phyloP scores from a whole-genome alignment of 2,329 filamentous ascomycete species.

The Fusarium buharicum region DNA sequence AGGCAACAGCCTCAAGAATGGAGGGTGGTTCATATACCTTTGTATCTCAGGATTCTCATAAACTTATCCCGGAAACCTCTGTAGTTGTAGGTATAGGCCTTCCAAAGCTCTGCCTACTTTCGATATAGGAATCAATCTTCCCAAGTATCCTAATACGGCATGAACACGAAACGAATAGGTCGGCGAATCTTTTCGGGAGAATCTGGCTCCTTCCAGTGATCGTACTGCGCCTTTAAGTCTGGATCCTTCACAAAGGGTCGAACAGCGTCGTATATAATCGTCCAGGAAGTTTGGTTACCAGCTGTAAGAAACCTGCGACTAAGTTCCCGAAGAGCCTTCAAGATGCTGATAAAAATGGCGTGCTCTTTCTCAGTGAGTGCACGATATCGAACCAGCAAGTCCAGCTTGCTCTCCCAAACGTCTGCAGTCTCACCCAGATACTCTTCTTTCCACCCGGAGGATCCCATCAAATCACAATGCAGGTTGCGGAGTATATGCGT shows the following conservation, averaged over 20 bases:
- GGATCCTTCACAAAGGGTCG: background rate
- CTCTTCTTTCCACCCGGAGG: background rate
- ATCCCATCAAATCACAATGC: background rate
- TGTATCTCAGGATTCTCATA: too few relatives aligned
- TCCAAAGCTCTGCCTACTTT: too few relatives aligned
- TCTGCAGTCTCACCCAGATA: background rate
- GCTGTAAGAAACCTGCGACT: too few relatives aligned
- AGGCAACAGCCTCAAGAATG: too few relatives aligned
- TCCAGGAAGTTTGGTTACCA: too few relatives aligned
- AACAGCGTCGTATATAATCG: background rate
- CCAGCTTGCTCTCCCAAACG: background rate
- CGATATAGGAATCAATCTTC: too few relatives aligned
- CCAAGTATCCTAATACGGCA: background rate
- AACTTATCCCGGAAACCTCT: too few relatives aligned
- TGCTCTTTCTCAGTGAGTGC: background rate
- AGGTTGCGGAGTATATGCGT: background rate
- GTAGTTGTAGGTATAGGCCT: too few relatives aligned
- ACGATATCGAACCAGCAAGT: background rate
- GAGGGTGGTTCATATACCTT: too few relatives aligned
- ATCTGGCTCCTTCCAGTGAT: background rate
- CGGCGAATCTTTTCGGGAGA: background rate
- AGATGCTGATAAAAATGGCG: background rate
- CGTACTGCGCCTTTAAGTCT: background rate
- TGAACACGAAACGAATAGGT: background rate
- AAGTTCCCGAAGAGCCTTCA: background rate